A percentile compares a stretch with the other conserved stretches of the same genome.
Conservation (phyloP, 495 filamentous ascomycete species). For the Penicillium lagena region DNA sequence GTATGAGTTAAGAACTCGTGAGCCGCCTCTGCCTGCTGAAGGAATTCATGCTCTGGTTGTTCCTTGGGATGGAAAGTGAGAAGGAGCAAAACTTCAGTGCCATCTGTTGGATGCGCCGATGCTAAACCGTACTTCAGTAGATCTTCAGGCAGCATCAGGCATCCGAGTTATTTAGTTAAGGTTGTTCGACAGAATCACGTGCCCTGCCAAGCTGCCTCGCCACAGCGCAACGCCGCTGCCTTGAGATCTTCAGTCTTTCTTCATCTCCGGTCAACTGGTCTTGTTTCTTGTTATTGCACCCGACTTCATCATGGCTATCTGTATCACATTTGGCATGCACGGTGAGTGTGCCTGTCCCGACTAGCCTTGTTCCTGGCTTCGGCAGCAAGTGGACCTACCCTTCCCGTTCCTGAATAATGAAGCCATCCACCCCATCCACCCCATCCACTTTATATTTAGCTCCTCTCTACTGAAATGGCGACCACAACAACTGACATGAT, state of each 20-base stretch:
- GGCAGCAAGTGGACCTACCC: not conserved
- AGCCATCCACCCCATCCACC: too few species aligned
- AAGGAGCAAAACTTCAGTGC: too few species aligned
- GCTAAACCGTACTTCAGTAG: too few species aligned
- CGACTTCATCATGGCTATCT: conserved; percentile 40
- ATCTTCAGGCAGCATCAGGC: not conserved
- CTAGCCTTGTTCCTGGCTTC: conserved; percentile 3
- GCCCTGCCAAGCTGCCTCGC: conserved; percentile 19
- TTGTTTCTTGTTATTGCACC: not conserved
- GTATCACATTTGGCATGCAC: conserved; percentile 51
- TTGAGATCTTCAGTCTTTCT: conserved; percentile 2
- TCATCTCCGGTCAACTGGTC: not conserved
- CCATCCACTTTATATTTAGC: too few species aligned
- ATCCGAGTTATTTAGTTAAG: not conserved
- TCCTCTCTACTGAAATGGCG: not conserved
- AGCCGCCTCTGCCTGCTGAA: too few species aligned
- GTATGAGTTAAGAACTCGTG: too few species aligned
- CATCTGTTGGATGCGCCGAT: too few species aligned
- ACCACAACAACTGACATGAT: too few species aligned
- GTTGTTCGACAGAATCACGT: conserved; percentile 13
- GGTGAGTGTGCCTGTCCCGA: conserved; percentile 26
- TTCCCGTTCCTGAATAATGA: not conserved
- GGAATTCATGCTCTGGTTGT: too few species aligned
- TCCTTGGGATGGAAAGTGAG: too few species aligned
- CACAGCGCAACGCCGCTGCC: conserved; percentile 22